Evolutionary conservation across 768 basidiomycete species (phyloP).

Genomic region (Mycena venus): DNA sequence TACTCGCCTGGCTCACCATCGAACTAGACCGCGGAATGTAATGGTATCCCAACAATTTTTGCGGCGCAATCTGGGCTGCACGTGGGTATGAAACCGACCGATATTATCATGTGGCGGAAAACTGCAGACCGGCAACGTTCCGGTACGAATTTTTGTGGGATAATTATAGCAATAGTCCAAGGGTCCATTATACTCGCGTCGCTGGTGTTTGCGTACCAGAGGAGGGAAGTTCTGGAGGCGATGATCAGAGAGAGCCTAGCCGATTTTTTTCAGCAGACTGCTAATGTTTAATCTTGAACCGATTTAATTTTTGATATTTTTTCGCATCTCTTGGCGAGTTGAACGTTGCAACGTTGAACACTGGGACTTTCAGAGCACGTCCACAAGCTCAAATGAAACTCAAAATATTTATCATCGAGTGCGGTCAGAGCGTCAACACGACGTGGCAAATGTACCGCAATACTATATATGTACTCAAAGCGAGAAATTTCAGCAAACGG

Average conservation of each 20-base stretch:
- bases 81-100: not conserved
- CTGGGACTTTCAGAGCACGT: too few relatives aligned
- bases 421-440: too few relatives aligned
- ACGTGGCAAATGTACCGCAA: too few relatives aligned
- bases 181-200: not conserved
- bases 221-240: not conserved
- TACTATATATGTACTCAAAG: too few relatives aligned
- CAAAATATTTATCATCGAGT: too few relatives aligned
- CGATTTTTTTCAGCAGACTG: too few relatives aligned
- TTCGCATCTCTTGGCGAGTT: too few relatives aligned
- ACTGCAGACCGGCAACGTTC: not conserved
- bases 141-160: not conserved
- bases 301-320: too few relatives aligned
- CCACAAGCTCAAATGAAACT: too few relatives aligned
- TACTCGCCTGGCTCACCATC: not conserved
- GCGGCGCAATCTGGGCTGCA: not conserved
- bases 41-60: not conserved
- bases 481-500: too few relatives aligned
- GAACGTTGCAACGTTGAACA: too few relatives aligned
- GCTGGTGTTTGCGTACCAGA: not conserved
- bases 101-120: slow-evolving; percentile 10
- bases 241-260: not conserved
- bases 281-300: too few relatives aligned
- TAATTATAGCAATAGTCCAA: not conserved
- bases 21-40: not conserved